Percentiles rank a stretch among this genome's conserved stretches.
Evolutionary conservation across 1,139 yeast species (phyloP).

Genomic region (Candida smagusa): DNA sequence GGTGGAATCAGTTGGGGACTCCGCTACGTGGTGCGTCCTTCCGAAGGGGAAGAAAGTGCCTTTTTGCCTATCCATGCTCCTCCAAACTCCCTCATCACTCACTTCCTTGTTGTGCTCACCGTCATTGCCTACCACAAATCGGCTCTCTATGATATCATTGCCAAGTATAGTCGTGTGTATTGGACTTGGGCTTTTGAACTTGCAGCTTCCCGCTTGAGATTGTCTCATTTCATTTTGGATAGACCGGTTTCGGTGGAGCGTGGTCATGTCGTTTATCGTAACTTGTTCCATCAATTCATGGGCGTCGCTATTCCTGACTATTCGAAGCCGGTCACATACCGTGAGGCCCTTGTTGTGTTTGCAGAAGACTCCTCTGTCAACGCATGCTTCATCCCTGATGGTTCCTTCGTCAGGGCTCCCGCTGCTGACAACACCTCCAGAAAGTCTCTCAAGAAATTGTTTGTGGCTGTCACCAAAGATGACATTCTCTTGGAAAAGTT

Average conservation of each 20-base stretch:
- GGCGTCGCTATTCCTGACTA: slow-evolving; percentile 52
- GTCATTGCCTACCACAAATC: slow-evolving; percentile 3
- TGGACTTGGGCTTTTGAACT: slow-evolving; percentile 66
- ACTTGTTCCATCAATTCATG: slow-evolving; percentile 38
- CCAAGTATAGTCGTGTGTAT: slow-evolving; percentile 40
- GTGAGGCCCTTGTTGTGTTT: slow-evolving; percentile 47
- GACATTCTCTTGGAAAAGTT: slow-evolving; percentile 51
- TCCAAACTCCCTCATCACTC: not conserved
- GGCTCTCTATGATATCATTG: slow-evolving; percentile 15
- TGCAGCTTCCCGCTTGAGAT: slow-evolving; percentile 55
- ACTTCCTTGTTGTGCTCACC: not conserved
- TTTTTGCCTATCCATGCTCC: slow-evolving; percentile 25
- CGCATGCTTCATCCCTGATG: slow-evolving; percentile 71
- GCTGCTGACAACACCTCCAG: slow-evolving; percentile 73
- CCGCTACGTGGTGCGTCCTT: slow-evolving; percentile 26
- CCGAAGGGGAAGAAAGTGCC: slow-evolving; percentile 13
- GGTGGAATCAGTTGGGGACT: slow-evolving; percentile 62
- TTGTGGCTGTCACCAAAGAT: slow-evolving; percentile 79
- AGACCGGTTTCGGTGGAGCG: slow-evolving; percentile 70
- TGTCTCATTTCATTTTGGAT: slow-evolving; percentile 77
- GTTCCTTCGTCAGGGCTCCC: slow-evolving; percentile 83
- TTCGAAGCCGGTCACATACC: slow-evolving; percentile 50
- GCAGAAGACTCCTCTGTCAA: slow-evolving; percentile 32
- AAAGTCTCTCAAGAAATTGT: slow-evolving; percentile 58
- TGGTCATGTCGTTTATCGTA: slow-evolving; percentile 64